A percentile compares a stretch with the other conserved stretches of the same genome.
Conservation (phyloP, 495 filamentous ascomycete genomes). For the Cercophora samala region DNA sequence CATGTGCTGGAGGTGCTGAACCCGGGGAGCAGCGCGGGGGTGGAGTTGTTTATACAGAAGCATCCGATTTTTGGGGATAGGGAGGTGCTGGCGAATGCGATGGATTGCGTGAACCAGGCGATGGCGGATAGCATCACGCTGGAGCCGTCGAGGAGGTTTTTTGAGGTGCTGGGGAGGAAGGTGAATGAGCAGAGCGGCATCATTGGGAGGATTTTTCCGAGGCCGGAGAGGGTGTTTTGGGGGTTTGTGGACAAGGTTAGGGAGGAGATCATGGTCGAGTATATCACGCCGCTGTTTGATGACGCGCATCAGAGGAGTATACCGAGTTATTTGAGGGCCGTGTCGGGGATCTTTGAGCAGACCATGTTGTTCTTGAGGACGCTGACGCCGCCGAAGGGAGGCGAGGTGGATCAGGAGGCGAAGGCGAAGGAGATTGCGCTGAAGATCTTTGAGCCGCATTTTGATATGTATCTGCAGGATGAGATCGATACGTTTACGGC, state of each 20-base stretch:
- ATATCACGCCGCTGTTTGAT: slow-evolving; percentile 80
- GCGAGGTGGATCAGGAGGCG: slow-evolving; percentile 28
- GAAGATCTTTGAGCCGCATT: slow-evolving; percentile 81
- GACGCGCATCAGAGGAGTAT: slow-evolving; percentile 77
- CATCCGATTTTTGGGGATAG: slow-evolving; percentile 76
- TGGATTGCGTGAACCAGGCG: slow-evolving; percentile 77
- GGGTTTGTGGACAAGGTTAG: slow-evolving; percentile 77
- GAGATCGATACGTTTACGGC: slow-evolving; percentile 82
- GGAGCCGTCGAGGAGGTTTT: slow-evolving; percentile 77
- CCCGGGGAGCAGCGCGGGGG: slow-evolving; percentile 63
- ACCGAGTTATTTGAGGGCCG: slow-evolving; percentile 77
- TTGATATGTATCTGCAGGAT: slow-evolving; percentile 90
- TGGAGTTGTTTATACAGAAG: slow-evolving; percentile 84
- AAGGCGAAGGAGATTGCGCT: slow-evolving; percentile 60
- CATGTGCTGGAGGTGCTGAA: slow-evolving; percentile 80
- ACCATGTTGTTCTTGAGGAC: slow-evolving; percentile 69
- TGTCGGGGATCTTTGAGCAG: slow-evolving; percentile 85
- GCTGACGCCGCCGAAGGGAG: slow-evolving; percentile 53
- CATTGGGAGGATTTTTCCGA: slow-evolving; percentile 82
- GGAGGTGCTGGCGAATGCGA: slow-evolving; percentile 67
- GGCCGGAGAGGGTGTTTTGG: slow-evolving; percentile 66
- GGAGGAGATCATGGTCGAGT: slow-evolving; percentile 82
- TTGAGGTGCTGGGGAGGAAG: slow-evolving; percentile 64
- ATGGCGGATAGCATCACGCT: slow-evolving; percentile 60
- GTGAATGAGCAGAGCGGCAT: slow-evolving; percentile 81